These are phyloP conservation scores for Plantago lanceolata DNA, from an alignment of 305 asterid genomes.

Conservation along the genomic window DNA sequence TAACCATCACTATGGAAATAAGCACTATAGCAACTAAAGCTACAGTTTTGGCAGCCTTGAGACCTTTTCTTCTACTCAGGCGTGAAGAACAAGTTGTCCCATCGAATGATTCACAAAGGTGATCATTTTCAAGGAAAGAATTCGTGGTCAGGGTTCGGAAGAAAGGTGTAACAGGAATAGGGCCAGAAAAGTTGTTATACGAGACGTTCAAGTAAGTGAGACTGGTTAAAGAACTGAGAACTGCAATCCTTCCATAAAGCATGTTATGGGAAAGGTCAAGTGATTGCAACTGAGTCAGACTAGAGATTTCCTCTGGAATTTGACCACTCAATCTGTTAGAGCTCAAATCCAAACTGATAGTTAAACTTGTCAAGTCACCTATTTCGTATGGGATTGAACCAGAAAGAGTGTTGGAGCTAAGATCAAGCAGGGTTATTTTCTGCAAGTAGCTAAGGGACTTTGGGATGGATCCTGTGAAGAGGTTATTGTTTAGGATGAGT, in stretches of 20 bases:
- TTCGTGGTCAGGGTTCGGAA: conserved; percentile 52
- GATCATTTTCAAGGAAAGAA: conserved; percentile 62
- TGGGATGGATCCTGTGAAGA: conserved; percentile 59
- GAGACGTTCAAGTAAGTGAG: conserved; percentile 72
- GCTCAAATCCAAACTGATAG: conserved; percentile 75
- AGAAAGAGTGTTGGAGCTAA: conserved; percentile 69
- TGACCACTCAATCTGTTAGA: conserved; percentile 59
- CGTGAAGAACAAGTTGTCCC: conserved; percentile 62
- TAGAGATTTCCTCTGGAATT: conserved; percentile 64
- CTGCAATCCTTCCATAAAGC: conserved; percentile 51
- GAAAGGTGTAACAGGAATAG: conserved; percentile 74
- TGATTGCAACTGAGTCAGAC: conserved; percentile 73
- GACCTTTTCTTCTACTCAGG: conserved; percentile 28
- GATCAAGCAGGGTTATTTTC: conserved; percentile 72
- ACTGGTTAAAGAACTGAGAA: conserved; percentile 61
- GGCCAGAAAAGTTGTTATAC: conserved; percentile 74
- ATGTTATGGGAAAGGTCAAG: conserved; percentile 65
- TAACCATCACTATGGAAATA: conserved; percentile 41
- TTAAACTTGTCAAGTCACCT: conserved; percentile 61
- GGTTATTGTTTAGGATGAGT: conserved; percentile 64
- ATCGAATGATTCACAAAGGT: conserved; percentile 65
- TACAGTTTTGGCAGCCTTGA: conserved; percentile 51
- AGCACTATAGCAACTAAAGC: conserved; percentile 49
- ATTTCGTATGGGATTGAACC: conserved; percentile 67
- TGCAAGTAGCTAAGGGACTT: conserved; percentile 58